Percentiles rank a stretch among this genome's conserved stretches.
Evolutionary conservation across 1,284 basidiomycete genomes (phyloP).

Genomic region (Heterobasidion annosum): DNA sequence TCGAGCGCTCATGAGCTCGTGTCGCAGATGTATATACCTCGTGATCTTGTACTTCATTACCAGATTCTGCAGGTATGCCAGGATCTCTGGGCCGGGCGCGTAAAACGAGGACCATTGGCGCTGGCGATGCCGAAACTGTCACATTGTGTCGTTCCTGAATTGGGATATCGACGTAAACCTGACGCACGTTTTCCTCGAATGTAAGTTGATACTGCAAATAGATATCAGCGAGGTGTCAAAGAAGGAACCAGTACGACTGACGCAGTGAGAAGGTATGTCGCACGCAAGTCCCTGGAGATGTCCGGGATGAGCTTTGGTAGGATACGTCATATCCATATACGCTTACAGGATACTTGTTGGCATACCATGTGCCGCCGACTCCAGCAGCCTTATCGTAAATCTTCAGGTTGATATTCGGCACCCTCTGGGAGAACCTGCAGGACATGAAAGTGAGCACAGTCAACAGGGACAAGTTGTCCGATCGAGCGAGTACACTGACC

Average conservation of each 20-base stretch:
- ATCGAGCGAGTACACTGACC: constrained; percentile 18
- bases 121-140: constrained; percentile 16
- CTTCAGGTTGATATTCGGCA: constrained; percentile 42
- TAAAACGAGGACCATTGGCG: constrained; percentile 54
- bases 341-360: constrained; percentile 26
- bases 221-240: neutral
- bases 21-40: constrained; percentile 42
- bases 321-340: neutral
- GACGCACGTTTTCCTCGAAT: constrained; percentile 41
- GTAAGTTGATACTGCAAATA: constrained; percentile 45
- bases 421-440: constrained; percentile 41
- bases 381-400: constrained; percentile 53
- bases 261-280: constrained; percentile 46
- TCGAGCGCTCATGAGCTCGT: constrained; percentile 39
- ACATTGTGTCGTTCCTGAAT: neutral
- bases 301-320: constrained; percentile 6
- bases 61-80: constrained; percentile 39
- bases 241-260: constrained; percentile 15
- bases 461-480: no score
- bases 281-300: constrained; percentile 36
- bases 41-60: constrained; percentile 50
- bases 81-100: constrained; percentile 48
- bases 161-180: neutral
- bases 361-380: constrained; percentile 52
- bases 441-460: neutral